These are phyloP conservation scores for Glaciozyma martinii DNA, from an alignment of 768 basidiomycete genomes.

Conservation along the genomic window DNA sequence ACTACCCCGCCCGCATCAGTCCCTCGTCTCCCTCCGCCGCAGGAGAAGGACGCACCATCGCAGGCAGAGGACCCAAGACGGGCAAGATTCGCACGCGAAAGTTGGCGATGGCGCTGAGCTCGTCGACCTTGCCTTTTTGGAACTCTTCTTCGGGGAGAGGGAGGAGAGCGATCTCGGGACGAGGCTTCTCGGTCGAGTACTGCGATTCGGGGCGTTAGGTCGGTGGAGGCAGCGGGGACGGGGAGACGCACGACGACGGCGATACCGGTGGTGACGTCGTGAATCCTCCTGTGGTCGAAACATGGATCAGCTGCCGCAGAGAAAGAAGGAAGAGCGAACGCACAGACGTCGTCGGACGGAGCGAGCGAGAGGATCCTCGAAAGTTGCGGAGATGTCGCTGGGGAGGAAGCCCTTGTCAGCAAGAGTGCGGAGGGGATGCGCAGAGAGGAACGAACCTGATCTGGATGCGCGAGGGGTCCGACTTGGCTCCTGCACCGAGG, in stretches of 20 bases:
- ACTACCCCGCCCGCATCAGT: constrained; percentile 36
- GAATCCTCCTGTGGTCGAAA: constrained; percentile 9
- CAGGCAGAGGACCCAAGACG: constrained; percentile 55
- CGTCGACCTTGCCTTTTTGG: constrained; percentile 74
- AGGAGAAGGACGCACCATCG: constrained; percentile 21
- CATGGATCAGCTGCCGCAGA: background rate
- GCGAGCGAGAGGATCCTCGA: constrained; percentile 90
- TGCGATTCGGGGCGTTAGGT: constrained; percentile 59
- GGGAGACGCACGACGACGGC: constrained; percentile 39
- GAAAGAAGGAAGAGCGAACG: background rate
- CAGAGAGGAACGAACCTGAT: constrained; percentile 46
- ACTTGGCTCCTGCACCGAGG: constrained; percentile 93
- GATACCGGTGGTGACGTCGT: constrained; percentile 41
- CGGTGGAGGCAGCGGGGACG: constrained; percentile 51
- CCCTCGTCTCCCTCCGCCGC: background rate
- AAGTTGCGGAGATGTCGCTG: constrained; percentile 80
- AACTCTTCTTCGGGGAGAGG: constrained; percentile 90
- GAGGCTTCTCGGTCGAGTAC: constrained; percentile 73
- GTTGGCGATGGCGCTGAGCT: constrained; percentile 81
- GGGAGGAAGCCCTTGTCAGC: background rate
- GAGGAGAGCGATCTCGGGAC: constrained; percentile 69
- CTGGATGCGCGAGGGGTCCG: constrained; percentile 88
- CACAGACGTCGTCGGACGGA: constrained; percentile 62
- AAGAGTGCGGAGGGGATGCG: background rate
- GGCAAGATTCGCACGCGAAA: constrained; percentile 90